phyloP scores from a whole-genome alignment of 345 rosid species.

The Eucalyptus sideroxylon region DNA sequence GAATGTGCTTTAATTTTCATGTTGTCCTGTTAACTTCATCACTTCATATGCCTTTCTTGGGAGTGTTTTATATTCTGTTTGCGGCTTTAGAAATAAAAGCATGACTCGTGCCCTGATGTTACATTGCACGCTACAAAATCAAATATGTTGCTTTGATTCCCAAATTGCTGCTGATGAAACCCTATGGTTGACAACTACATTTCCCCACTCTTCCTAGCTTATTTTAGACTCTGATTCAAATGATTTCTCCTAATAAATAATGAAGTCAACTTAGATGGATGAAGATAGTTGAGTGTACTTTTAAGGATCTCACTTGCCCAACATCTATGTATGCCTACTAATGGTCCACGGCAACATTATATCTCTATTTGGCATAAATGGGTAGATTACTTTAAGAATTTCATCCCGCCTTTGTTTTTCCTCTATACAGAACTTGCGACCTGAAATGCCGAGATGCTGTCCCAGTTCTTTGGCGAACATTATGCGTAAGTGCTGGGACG shows the following conservation, averaged over 20 bases:
- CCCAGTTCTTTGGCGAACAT: slow-evolving; percentile 54
- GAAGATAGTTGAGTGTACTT: neutral
- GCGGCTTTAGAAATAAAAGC: neutral
- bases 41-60: neutral
- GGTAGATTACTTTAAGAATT: neutral
- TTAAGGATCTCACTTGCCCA: neutral
- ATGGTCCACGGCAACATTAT: neutral
- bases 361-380: neutral
- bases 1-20: neutral
- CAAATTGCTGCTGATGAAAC: neutral
- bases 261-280: neutral
- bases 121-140: neutral
- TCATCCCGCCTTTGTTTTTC: neutral
- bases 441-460: slow-evolving; percentile 84
- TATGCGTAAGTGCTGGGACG: slow-evolving; percentile 88
- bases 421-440: slow-evolving; percentile 63
- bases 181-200: neutral
- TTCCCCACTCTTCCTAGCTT: neutral
- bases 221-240: neutral
- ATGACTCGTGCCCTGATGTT: neutral
- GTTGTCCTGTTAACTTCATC: neutral
- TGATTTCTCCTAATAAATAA: neutral
- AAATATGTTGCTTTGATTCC: neutral
- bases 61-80: neutral
- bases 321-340: neutral